Evolutionary conservation across 2,329 filamentous ascomycete genomes (phyloP), one percentile per base, ranked within the genome.

Genomic region (Stagonosporopsis chrysanthemi): DNA sequence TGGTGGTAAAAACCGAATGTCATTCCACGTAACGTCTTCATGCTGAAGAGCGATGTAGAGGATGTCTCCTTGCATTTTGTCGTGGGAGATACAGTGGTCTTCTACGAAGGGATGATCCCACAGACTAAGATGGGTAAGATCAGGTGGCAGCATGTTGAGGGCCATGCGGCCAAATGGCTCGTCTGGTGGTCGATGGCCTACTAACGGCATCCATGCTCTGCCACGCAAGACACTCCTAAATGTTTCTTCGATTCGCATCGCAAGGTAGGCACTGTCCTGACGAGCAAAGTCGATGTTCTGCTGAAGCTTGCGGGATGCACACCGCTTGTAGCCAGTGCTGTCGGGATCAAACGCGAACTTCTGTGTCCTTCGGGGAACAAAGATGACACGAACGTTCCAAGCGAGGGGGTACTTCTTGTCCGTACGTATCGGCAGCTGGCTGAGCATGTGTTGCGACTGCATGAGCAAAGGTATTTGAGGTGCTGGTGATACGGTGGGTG

Each of bases 61-160:
- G 15, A 78, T 52, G 49, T 78, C 75, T 28, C 76, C 76, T 38
- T 75, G 75, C 68, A 77, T 69, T 61, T 78, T 78, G 63, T 78
- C 76, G 60, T 77, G 74, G 9, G 75, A 71, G 40, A 78, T 74
- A 56, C 76, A 78, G 55, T 78, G 75, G 29, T 77, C 71, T 35
- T 77, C 76, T 23, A 78, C 64, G 54, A 78, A 78, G 3, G 71
- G 67, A 41, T 75, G 75, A 47, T 78, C 74, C 76, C 76, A 78
- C 3, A 76, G 66, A 39, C 68, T 65, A n/a, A 69, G 67, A 41
- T 73, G 66, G 31, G 70, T 58, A 36, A 74, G 67, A 36, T 77
- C 72, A 17, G 67, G 63, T 2, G 74, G 70, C 2, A 78, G 68
- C 23, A 71, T 61, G 3, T 67, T 65, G 1, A 78, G 70, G n/a